Percentiles rank a stretch among this genome's conserved stretches.
These are phyloP conservation scores for Psilocybe cubensis DNA, from an alignment of 768 basidiomycete genomes.

Conservation along the genomic window DNA sequence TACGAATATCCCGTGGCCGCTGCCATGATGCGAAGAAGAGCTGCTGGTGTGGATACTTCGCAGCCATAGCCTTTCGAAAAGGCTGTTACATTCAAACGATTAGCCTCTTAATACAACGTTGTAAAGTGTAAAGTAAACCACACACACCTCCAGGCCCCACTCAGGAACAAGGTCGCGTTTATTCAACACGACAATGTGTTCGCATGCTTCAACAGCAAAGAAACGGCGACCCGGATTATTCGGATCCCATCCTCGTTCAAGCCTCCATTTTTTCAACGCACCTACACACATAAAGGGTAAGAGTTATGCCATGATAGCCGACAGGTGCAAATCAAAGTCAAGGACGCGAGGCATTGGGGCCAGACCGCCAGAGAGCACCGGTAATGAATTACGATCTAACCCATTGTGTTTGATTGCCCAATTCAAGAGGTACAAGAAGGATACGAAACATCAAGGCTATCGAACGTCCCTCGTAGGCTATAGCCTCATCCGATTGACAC, in stretches of 20 bases:
- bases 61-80: constrained; percentile 71
- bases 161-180: constrained; percentile 91
- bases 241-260: constrained; percentile 64
- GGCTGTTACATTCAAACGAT: constrained; percentile 48
- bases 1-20: constrained; percentile 63
- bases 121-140: constrained; percentile 4
- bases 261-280: constrained; percentile 68
- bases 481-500: constrained; percentile 24
- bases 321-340: constrained; percentile 18
- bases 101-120: constrained; percentile 10
- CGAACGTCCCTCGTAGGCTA: constrained; percentile 5
- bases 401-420: constrained; percentile 3
- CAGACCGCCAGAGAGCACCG: constrained; percentile 12
- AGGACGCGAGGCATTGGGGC: constrained; percentile 7
- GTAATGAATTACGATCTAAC: constrained; percentile 5
- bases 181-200: constrained; percentile 89
- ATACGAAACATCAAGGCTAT: background rate
- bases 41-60: constrained; percentile 70
- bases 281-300: constrained; percentile 39
- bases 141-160: constrained; percentile 83
- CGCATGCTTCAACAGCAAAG: constrained; percentile 55
- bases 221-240: constrained; percentile 42
- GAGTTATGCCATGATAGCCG: constrained; percentile 29
- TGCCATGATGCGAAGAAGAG: constrained; percentile 77
- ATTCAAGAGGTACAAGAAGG: constrained; percentile 6